Evolutionary conservation across 768 basidiomycete genomes (phyloP), one percentile per base, ranked within the genome.

Genomic region (Lactarius trivialis): DNA sequence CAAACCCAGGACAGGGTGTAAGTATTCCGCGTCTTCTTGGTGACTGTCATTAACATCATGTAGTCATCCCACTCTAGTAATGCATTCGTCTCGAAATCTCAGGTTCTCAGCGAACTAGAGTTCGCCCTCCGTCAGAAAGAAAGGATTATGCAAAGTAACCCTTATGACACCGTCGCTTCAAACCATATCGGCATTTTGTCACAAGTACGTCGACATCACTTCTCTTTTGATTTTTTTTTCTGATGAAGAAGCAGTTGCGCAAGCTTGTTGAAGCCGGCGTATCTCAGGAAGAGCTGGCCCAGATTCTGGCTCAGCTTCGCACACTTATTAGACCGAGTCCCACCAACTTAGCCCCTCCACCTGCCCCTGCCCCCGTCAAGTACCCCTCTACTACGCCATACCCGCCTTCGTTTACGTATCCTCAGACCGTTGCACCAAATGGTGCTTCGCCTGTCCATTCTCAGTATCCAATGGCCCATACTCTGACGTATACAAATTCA

Each of bases 71-170:
- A 77, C 66, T 72, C 72, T 60, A 73, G 75, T 52, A 73, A 77
- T 7, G 73, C 77, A 17, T 76, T 82, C 65, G 80, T 91, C 34
- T 85, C 87, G 8, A 86, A 86, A 71, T 77, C 83, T 1, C 90
- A 92, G 73, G 93, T 96, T 5, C 78, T 93, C 6, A 85, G 85
- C 54, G 91, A 93, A 72, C 77, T 94, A 3, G 88, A 94, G 65
- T 90, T 88, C 50, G 86, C 88, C 8, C 78, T 95, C 33, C 82
- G 85, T 52, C 86, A 90, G 70, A 92, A 93, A 71, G 87, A 93
- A 68, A 84, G 89, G 7, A 77, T 79, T 12, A 66, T 90, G 2
- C 88, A 89, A 68, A 65, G 76, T 1, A 91, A 91, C 65, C 89
- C 86, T 0, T 88, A 85, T 70, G 93, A 98, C 69, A 69, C 76